Conservation (phyloP, 768 basidiomycete species). For the Dioszegia aurantiaca region DNA sequence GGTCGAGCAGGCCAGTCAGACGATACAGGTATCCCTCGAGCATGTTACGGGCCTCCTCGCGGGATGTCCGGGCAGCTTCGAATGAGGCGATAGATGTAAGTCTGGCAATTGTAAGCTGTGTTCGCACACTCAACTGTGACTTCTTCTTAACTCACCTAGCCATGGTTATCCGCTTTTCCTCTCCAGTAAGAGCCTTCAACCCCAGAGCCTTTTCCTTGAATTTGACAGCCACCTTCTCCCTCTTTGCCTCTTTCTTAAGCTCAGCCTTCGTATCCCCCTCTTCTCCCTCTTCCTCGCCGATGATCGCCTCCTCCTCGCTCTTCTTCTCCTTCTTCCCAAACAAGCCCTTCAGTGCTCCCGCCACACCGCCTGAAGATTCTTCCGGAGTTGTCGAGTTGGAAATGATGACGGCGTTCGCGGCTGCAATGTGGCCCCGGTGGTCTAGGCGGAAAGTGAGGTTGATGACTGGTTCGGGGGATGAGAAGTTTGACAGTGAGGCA, state of each 20-base stretch:
- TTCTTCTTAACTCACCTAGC: conserved; percentile 58
- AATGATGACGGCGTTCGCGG: conserved; percentile 72
- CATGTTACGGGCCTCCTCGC: conserved; percentile 84
- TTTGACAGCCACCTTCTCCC: conserved; percentile 66
- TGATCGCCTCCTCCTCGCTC: conserved; percentile 21
- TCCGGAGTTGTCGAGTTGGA: conserved; percentile 57
- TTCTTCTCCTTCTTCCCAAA: conserved; percentile 62
- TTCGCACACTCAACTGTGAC: neutral
- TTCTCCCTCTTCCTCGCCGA: conserved; percentile 17
- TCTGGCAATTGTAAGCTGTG: conserved; percentile 54
- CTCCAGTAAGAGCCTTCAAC: conserved; percentile 70
- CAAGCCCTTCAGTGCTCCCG: conserved; percentile 81
- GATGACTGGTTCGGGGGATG: conserved; percentile 77
- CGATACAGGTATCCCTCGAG: conserved; percentile 93
- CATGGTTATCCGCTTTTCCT: conserved; percentile 68
- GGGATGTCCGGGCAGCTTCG: conserved; percentile 70
- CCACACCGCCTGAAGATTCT: conserved; percentile 54
- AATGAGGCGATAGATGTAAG: conserved; percentile 73
- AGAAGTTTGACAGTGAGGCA: conserved; percentile 77
- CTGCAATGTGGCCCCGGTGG: conserved; percentile 79
- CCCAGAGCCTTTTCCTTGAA: conserved; percentile 65
- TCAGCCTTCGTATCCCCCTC: conserved; percentile 40
- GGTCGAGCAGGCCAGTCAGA: conserved; percentile 72
- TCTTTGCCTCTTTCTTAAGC: conserved; percentile 22
- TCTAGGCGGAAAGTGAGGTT: conserved; percentile 79